Conservation (phyloP, 208 protist species). For the Trypanosoma vivax region DNA sequence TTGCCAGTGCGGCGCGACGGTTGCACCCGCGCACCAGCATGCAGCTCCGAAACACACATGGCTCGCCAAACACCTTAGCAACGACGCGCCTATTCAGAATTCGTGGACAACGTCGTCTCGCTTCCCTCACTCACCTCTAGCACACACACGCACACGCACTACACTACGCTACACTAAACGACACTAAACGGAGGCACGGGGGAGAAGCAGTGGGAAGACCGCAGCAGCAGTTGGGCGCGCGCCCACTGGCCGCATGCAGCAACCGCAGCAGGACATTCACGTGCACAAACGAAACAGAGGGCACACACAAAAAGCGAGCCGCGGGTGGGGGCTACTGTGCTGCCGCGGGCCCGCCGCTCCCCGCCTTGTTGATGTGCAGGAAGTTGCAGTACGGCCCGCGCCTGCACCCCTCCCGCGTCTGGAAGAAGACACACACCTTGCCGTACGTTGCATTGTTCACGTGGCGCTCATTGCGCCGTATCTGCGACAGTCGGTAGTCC, state of each 20-base stretch:
- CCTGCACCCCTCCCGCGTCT: conserved; percentile 54
- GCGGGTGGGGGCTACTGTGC: background rate
- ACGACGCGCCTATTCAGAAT: too few species aligned
- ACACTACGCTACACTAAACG: background rate
- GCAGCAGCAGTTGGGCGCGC: too few species aligned
- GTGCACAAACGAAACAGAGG: background rate
- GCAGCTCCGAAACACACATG: too few species aligned
- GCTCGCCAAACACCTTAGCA: too few species aligned
- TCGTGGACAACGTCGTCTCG: too few species aligned
- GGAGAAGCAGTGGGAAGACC: background rate
- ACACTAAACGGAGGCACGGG: background rate
- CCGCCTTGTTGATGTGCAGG: conserved; percentile 41
- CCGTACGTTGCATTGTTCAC: conserved; percentile 43
- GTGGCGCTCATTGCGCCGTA: conserved; percentile 62
- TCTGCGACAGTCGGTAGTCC: conserved; percentile 67
- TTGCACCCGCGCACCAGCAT: too few species aligned
- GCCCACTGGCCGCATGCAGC: too few species aligned
- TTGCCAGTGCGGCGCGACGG: too few species aligned
- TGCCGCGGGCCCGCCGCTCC: background rate
- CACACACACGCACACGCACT: too few species aligned
- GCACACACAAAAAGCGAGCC: background rate
- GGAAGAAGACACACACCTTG: conserved; percentile 55
- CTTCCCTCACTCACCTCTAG: background rate
- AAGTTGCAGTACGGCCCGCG: conserved; percentile 59
- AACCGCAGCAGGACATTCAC: too few species aligned